phyloP scores from a whole-genome alignment of 2,329 filamentous ascomycete genomes.

The Lizonia empirigonia region DNA sequence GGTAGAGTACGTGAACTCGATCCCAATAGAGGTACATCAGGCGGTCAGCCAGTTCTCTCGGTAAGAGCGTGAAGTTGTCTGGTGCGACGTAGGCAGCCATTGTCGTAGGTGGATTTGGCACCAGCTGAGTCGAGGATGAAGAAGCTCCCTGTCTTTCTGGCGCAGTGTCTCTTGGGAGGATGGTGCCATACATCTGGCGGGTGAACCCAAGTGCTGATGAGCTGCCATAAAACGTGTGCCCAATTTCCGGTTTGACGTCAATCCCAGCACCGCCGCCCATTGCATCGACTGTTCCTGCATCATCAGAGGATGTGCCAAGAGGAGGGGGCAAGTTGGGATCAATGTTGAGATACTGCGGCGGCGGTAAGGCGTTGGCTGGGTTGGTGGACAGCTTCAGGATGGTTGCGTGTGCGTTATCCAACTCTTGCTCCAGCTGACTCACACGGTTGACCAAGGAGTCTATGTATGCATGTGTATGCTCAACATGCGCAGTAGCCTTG shows the following conservation, averaged over 20 bases:
- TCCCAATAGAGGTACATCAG: constrained; percentile 13
- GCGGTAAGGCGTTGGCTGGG: neutral
- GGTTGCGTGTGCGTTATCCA: constrained; percentile 4
- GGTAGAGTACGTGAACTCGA: constrained; percentile 15
- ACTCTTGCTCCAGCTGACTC: constrained; percentile 11
- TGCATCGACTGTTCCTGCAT: constrained; percentile 7
- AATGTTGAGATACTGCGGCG: constrained; percentile 1
- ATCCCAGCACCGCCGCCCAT: constrained; percentile 11
- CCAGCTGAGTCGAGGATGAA: neutral
- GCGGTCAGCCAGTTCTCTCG: constrained; percentile 10
- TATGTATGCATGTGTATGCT: constrained; percentile 8
- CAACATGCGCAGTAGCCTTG: constrained; percentile 2
- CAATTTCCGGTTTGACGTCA: neutral
- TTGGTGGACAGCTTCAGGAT: constrained; percentile 3
- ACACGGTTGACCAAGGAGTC: constrained; percentile 13
- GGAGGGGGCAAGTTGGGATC: constrained; percentile 7
- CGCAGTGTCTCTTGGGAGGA: constrained; percentile 2
- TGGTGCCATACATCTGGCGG: constrained; percentile 13
- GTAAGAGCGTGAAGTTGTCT: constrained; percentile 14
- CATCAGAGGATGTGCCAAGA: neutral
- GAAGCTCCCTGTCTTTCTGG: neutral
- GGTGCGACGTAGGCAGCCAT: constrained; percentile 1
- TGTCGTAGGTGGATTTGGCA: neutral
- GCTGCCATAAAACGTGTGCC: constrained; percentile 13
- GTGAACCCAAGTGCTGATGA: constrained; percentile 15